phyloP scores from a whole-genome alignment of 352 stramenopile genomes.

The Pelagophyceae sp. region DNA sequence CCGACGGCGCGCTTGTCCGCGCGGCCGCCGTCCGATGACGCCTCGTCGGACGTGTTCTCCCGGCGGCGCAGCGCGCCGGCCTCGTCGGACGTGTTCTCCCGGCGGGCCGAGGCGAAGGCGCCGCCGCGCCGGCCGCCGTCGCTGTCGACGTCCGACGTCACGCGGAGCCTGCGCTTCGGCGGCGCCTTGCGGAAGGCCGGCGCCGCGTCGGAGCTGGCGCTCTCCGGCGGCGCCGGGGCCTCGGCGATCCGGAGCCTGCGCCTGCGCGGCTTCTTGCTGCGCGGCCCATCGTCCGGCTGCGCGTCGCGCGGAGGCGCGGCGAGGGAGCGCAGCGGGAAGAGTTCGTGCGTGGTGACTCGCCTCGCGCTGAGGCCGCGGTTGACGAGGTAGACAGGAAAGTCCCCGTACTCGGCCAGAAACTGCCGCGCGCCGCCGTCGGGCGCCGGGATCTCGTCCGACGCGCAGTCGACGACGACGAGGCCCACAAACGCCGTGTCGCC shows the following conservation, averaged over 20 bases:
- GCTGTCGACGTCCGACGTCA: no score
- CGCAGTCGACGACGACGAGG: constrained; percentile 34
- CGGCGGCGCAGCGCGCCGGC: no score
- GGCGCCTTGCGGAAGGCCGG: not conserved
- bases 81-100: no score
- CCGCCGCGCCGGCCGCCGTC: no score
- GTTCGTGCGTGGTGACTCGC: constrained; percentile 29
- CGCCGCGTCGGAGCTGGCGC: not conserved
- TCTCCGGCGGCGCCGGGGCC: no score
- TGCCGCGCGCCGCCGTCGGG: constrained; percentile 38
- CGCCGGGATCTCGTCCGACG: constrained; percentile 28
- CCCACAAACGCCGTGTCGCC: constrained; percentile 26
- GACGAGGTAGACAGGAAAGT: constrained; percentile 46
- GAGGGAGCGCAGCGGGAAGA: not conserved
- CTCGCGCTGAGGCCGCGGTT: constrained; percentile 36
- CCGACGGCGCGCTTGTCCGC: no score
- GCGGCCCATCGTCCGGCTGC: not conserved
- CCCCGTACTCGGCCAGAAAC: constrained; percentile 45
- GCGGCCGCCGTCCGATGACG: no score
- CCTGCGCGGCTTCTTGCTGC: not conserved
- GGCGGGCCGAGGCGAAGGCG: no score
- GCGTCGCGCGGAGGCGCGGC: not conserved
- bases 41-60: no score
- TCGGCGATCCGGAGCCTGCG: not conserved
- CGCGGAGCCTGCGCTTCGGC: not conserved